A percentile compares a stretch with the other conserved stretches of the same genome.
phyloP scores from a whole-genome alignment of 306 rosid species.

The Corylus americana region DNA sequence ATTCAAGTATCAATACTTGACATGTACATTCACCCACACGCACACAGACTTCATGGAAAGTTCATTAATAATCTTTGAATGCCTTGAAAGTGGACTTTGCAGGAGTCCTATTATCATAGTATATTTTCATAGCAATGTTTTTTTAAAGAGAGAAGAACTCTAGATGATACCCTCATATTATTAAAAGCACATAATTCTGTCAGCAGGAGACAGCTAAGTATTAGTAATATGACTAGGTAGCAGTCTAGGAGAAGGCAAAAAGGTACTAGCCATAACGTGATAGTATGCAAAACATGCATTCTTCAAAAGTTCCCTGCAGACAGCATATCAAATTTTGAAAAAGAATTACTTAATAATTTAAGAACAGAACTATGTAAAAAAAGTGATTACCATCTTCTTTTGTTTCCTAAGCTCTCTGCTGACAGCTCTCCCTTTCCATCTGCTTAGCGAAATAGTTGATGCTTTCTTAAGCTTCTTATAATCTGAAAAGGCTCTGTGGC shows the following conservation, averaged over 20 bases:
- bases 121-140: background rate
- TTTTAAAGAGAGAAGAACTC: background rate
- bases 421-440: constrained; percentile 29
- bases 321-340: background rate
- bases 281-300: background rate
- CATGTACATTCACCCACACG: background rate
- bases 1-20: background rate
- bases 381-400: constrained; percentile 36
- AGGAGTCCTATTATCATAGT: background rate
- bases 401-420: constrained; percentile 33
- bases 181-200: background rate
- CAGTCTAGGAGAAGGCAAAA: background rate
- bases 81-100: background rate
- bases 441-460: constrained; percentile 36
- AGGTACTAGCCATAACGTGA: background rate
- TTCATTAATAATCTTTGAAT: background rate
- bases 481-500: constrained; percentile 44
- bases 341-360: constrained; percentile 6
- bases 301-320: background rate
- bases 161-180: background rate
- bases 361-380: constrained; percentile 14
- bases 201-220: background rate
- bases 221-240: background rate
- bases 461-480: constrained; percentile 46
- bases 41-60: background rate